Base-by-base conservation (phyloP, 2,329 filamentous ascomycete genomes). In the Fusarium veterinarium region DNA sequence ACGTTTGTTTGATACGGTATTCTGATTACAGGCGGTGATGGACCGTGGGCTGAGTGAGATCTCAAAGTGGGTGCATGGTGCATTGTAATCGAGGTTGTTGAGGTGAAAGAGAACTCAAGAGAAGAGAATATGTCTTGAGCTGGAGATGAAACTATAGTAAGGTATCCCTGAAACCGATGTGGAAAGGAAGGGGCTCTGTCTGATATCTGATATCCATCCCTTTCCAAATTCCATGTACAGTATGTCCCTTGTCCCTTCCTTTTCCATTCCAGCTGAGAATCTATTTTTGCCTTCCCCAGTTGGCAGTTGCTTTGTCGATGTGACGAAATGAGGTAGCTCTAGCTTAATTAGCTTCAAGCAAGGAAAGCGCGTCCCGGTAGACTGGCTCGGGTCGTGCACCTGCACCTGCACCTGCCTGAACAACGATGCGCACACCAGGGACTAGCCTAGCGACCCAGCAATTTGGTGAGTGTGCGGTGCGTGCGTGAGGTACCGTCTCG, bases 301-400 rank as follows among this genome's bases (percentile, higher is more conserved):
- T 58, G 41, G 42, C 11, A 52, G 25, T 52, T 61, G 44, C 67
- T 49, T 51, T 68, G 31, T 28, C 35, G 53, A 38, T 28, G 52
- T 56, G 51, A 57, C 31, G 41, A 48, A 57, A 57, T 48, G 55
- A 49, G 41, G 31, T 30, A 35, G 40, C 33, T 53, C 49, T 51
- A 51, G 48, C 48, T 51, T 33, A 31, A 14, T 42, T 44, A 33
- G 38, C n/a, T n/a, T 33, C 30, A 67, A 67, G 20, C 55, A 68
- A 62, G 63, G 67, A 71, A 70, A 62, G 60, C 48, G 57, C 40
- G 69, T 59, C 69, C 67, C 69, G 51, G 57, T 52, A 59, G 57
- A 67, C 40, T 64, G 69, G 61, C 61, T 67, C 55, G 57, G 62
- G 45, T 67, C 56, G 55, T 63, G 58, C 44, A 51, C 30, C 42